Percentiles rank a stretch among this genome's conserved stretches.
Evolutionary conservation across 1,284 basidiomycete genomes (phyloP).

Genomic region (Ganoderma lingzhi): DNA sequence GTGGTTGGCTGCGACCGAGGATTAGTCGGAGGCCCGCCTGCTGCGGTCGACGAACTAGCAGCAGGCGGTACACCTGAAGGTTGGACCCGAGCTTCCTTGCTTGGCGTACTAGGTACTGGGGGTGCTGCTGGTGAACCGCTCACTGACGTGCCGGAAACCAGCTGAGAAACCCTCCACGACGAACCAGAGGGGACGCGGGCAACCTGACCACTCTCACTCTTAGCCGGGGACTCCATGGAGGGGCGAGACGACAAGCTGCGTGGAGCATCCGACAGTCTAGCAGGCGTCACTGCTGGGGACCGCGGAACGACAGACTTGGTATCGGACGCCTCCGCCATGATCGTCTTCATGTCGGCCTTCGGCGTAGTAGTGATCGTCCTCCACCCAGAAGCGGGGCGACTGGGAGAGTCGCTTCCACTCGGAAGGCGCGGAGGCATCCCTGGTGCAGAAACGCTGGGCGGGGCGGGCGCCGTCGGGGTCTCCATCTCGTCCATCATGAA

Average conservation of each 20-base stretch:
- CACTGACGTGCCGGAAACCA: conserved; percentile 14
- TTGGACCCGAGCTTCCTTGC: conserved; percentile 14
- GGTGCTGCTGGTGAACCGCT: conserved; percentile 17
- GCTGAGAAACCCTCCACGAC: conserved; percentile 32
- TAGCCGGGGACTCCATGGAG: conserved; percentile 12
- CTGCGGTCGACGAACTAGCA: not conserved
- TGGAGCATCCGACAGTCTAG: conserved; percentile 10
- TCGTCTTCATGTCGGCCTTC: conserved; percentile 83
- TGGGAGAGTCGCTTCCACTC: conserved; percentile 21
- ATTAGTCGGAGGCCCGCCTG: conserved; percentile 4
- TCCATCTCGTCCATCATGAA: conserved; percentile 73
- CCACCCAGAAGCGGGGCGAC: conserved; percentile 41
- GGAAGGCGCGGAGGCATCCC: conserved; percentile 17
- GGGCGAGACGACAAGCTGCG: conserved; percentile 23
- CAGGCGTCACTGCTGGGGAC: conserved; percentile 17
- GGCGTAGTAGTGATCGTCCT: conserved; percentile 47
- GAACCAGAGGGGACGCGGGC: conserved; percentile 25
- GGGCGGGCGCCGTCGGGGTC: conserved; percentile 32
- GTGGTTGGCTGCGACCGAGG: conserved; percentile 25
- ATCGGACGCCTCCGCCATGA: conserved; percentile 83
- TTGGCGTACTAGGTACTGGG: conserved; percentile 1
- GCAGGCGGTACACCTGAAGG: not conserved
- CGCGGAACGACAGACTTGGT: conserved; percentile 30
- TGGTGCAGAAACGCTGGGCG: conserved; percentile 6
- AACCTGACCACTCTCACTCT: conserved; percentile 5